Evolutionary conservation across 257 asterid genomes (phyloP), one percentile per base, ranked within the genome.

Genomic region (Petunia axillaris): DNA sequence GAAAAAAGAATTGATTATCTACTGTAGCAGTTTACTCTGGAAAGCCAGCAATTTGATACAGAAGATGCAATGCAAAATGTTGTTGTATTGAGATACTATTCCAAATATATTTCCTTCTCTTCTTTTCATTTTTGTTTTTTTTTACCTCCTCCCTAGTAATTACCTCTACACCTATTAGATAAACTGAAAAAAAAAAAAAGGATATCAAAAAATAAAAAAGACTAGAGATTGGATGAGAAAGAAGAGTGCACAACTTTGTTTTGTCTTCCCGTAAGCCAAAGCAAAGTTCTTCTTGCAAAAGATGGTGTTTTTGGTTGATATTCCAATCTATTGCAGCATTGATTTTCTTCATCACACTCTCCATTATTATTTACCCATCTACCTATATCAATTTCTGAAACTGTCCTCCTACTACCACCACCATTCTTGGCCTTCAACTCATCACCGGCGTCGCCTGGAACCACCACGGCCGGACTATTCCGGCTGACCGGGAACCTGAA

Each of bases 221-320:
- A 66, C 88, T 93, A 91, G 81, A 86, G 90, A 85, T 93, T 81
- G 77, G 86, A 75, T 35, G 92, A 82, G 87, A 81, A 85, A 1
- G 91, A 76, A 39, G 97, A 82, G 68, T 93, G 94, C 60, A 89
- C 92, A 55, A 89, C 94, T 87, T 91, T 95, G 83, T 90, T 93
- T n/a, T 87, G 95, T 84, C 86, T 90, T 58, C 98, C 91, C 94
- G 89, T 90, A 10, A 95, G 83, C 98, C 98, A 95, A 11, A 84
- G 83, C n/a, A 95, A 88, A 50, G 95, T 95, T 82, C 92, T 91
- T 84, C 91, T 90, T 0, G 94, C 93, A 89, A 91, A 89, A 46
- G 98, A 91, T 8, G 92, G 91, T 11, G 82, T 80, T 77, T 90
- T 86, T 77, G 86, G 80, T 38, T 86, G 88, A 79, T 87, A 89